Evolutionary conservation across 257 asterid species (phyloP), one percentile per base, ranked within the genome.

Genomic region (Cinchona pubescens): DNA sequence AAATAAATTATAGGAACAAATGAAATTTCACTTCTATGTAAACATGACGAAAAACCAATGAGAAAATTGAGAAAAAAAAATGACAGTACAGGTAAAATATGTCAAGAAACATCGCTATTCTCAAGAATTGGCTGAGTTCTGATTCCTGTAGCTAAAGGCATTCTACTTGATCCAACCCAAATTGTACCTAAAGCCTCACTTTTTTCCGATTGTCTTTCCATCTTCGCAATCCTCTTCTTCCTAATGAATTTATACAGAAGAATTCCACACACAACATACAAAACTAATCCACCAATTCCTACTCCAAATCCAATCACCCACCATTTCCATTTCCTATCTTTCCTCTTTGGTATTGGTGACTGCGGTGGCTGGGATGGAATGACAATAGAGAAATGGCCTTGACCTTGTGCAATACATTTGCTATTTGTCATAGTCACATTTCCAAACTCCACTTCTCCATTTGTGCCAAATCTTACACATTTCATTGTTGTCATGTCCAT

Each of bases 81-180:
- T 35, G 56, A 21, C 18, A 48, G 42, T 30, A 48, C 40, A 32
- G 21, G 5, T n/a, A 21, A 75, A 38, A 53, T n/a, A 19, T 30
- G 43, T 86, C 77, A 91, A 76, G 97, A 96, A 46, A 84, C 71
- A 76, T 88, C 88, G 35, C 76, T 84, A 77, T 74, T 80, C 73
- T 92, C 98, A 84, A 94, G 86, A 75, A 65, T 84, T 35, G 99
- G 97, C 74, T 85, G 91, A 40, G 97, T 94, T 82, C 97, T 90
- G 77, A 89, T 87, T 76, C 86, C 88, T 63, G 92, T 74, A 77
- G 97, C 98, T 15, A 84, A 35, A 66, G 92, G 94, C 97, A 94
- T 86, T 86, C 88, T 92, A 79, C 97, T 92, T 21, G 74, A 72
- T 19, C 97, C 96, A 83, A 94, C 77, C 97, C 97, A 92, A 46